Evolutionary conservation across 1,284 basidiomycete genomes (phyloP), one percentile per base, ranked within the genome.

Genomic region (Sporisorium reilianum): DNA sequence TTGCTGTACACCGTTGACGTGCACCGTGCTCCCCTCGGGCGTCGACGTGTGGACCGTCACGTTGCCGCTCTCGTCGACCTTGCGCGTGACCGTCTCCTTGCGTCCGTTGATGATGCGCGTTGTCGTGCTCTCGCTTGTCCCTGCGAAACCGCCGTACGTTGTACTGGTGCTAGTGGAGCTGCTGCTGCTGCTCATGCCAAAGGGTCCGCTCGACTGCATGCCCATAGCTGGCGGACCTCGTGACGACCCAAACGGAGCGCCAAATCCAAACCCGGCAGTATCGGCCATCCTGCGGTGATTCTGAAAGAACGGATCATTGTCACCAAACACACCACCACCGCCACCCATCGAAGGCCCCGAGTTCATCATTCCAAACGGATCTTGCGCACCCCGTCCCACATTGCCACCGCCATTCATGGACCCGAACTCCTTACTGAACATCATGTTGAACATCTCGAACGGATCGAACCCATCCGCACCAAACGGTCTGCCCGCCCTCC

Each of bases 361-460:
- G 2, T 41, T 44, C 64, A 64, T 70, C 54, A 25, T 49, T 1
- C 45, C 55, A 36, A 68, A 74, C 0, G 58, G 59, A 55, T 64
- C 64, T 3, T 55, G 48, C 34, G 25, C 28, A 42, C 46, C 55
- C 3, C 46, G 51, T 18, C 64, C 56, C 18, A 59, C 44, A 22
- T 49, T 48, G 5, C 46, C 62, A 2, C 26, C 41, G 8, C 60
- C 64, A 25, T 36, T 36, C 55, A 45, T 59, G 12, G 66, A 70
- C 4, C 59, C 32, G 25, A 76, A 75, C 28, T 76, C 68, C 9
- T 60, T 62, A 30, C 57, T 69, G 42, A 82, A 82, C 81, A 82
- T 82, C 55, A 70, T 69, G 52, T 81, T 81, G 56, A 82, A 82
- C 49, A 82, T 60, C 66, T 80, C 78, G 32, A 81, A 82, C 6